Evolutionary conservation across 192 early-diverging fungal species (phyloP), one percentile per base, ranked within the genome.

Genomic region (Dimargaris xerosporica): DNA sequence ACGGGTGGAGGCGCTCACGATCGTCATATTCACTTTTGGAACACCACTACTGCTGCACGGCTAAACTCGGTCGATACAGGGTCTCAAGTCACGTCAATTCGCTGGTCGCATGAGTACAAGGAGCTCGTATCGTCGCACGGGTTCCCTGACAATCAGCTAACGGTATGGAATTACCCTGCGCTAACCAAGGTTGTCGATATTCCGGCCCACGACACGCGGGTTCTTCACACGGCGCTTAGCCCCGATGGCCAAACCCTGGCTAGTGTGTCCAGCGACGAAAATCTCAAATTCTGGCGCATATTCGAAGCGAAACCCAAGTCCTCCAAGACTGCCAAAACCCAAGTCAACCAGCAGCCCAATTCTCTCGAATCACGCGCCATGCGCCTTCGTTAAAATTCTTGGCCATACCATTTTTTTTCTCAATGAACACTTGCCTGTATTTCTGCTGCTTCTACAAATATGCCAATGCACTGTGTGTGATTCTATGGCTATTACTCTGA

Each of bases 61-160:
- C 64, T 87, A 2, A 74, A 80, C 52, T 78, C 80, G 2, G 74
- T 89, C 30, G 82, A 93, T 62, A 92, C 96, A 0, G 82, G 78
- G 9, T 90, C 89, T 1, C 94, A 97, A 71, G 85, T 99, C 12
- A 95, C 93, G 25, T 95, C 94, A 25, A 79, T 99, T 10, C 76
- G 86, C 26, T 99, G 92, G 90, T 88, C 88, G 1, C 79, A 74
- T 44, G 82, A 86, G 42, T 85, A 82, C 69, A 81, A 85, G 56
- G 93, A 98, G 69, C 76, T 99, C 5, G 85, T 90, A 26, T 84
- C 86, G 3, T 90, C 96, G 29, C 96, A 99, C 67, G 96, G 96
- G 6, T 88, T 85, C 72, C 90, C 90, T 10, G 78, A 91, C 55
- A 82, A 93, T 73, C 87, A 96, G 59, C 65, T 98, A 45, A 73